Conservation (phyloP, 164 flowering plant species). For the Chimonanthus salicifolius region DNA sequence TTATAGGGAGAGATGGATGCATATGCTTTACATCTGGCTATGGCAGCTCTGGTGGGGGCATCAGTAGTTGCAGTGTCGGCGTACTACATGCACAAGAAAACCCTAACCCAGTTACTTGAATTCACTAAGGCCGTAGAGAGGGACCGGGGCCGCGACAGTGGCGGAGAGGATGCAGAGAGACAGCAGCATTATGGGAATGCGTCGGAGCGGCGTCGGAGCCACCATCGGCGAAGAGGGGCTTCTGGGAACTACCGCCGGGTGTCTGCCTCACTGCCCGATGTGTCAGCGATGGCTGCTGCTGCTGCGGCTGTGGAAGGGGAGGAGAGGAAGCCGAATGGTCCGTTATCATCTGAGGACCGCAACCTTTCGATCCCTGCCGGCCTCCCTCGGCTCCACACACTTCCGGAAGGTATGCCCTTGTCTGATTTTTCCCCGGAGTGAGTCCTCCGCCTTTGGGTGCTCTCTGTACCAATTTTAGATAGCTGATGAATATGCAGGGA, state of each 20-base stretch:
- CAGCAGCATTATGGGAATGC: constrained; percentile 27
- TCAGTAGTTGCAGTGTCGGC: constrained; percentile 88
- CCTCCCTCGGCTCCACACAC: constrained; percentile 66
- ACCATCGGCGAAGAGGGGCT: constrained; percentile 16
- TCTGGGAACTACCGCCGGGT: constrained; percentile 30
- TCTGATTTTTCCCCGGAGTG: constrained; percentile 22
- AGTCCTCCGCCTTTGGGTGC: not conserved
- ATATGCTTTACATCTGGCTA: constrained; percentile 67
- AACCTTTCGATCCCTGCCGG: constrained; percentile 60
- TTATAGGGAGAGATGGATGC: constrained; percentile 43
- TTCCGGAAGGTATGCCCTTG: constrained; percentile 59
- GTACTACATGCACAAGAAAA: constrained; percentile 81
- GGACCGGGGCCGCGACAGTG: constrained; percentile 36
- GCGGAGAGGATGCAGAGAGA: constrained; percentile 14
- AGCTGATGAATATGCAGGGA: not conserved
- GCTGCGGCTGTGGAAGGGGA: constrained; percentile 36
- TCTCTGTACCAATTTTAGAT: not conserved
- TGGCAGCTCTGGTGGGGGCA: constrained; percentile 92
- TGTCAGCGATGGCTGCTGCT: constrained; percentile 25
- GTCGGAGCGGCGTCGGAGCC: constrained; percentile 14
- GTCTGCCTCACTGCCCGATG: constrained; percentile 42
- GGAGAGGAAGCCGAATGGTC: constrained; percentile 35
- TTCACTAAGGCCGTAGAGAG: constrained; percentile 68
- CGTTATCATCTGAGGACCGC: constrained; percentile 29
- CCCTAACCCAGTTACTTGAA: constrained; percentile 73